Conservation (phyloP, 2,329 filamentous ascomycete species). For the Decorospora gaudefroyi region DNA sequence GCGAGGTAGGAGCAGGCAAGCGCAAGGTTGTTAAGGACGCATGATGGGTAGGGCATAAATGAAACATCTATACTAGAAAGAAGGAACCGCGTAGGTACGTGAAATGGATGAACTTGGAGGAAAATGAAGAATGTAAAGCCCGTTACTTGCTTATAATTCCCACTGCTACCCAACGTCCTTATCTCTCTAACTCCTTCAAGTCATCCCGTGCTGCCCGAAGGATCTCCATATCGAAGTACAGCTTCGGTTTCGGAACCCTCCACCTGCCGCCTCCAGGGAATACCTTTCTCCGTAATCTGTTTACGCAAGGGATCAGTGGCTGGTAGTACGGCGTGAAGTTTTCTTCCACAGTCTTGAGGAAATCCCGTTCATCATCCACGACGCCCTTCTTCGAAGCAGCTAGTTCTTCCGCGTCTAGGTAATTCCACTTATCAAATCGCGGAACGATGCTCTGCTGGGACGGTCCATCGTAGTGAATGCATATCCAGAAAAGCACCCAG, state of each 20-base stretch:
- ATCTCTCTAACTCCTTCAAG: too few relatives aligned
- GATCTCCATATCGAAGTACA: constrained; percentile 14
- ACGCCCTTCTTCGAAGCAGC: constrained; percentile 7
- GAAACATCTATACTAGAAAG: too few relatives aligned
- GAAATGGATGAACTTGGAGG: too few relatives aligned
- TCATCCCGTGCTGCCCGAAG: constrained; percentile 11
- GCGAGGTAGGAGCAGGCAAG: too few relatives aligned
- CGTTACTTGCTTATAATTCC: too few relatives aligned
- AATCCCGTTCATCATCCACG: constrained; percentile 32
- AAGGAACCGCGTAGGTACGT: too few relatives aligned
- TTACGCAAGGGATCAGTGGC: constrained; percentile 47
- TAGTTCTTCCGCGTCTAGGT: constrained; percentile 8
- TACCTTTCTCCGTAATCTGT: constrained; percentile 44
- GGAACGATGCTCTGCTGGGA: constrained; percentile 13
- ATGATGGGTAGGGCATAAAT: too few relatives aligned
- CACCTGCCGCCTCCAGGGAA: constrained; percentile 38
- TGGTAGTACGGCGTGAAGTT: constrained; percentile 48
- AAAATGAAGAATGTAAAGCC: too few relatives aligned
- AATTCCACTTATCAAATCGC: constrained; percentile 50
- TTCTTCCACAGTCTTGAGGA: constrained; percentile 27
- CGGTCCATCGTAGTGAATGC: constrained; percentile 51
- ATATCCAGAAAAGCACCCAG: constrained; percentile 55
- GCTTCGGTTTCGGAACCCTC: constrained; percentile 5
- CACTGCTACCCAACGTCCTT: too few relatives aligned
- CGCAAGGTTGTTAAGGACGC: too few relatives aligned